Evolutionary conservation across 495 filamentous ascomycete genomes (phyloP).

Genomic region (Hypoxylon crocopeplum): DNA sequence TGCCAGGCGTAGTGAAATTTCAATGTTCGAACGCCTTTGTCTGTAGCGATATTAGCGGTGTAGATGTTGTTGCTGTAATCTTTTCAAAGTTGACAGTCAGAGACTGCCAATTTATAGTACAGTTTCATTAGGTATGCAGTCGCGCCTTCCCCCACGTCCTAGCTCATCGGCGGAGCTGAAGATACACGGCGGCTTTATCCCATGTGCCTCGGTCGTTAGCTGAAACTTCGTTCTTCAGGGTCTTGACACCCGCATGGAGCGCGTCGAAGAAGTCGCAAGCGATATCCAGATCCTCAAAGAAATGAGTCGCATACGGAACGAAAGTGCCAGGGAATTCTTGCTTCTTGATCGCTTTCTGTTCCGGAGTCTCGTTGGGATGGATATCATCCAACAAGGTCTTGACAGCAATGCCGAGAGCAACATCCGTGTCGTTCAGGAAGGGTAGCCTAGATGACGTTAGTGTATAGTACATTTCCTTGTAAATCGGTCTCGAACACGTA

Average conservation of each 20-base stretch:
- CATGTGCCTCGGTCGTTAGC: conserved; percentile 64
- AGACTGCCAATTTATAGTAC: too few relatives aligned
- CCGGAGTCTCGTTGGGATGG: conserved; percentile 64
- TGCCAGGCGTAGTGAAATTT: too few relatives aligned
- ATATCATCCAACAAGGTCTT: conserved; percentile 92
- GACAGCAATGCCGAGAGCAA: conserved; percentile 85
- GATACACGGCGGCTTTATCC: conserved; percentile 70
- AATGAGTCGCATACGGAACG: conserved; percentile 76
- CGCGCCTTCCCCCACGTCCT: neutral
- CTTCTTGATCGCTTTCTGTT: conserved; percentile 66
- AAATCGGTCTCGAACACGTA: conserved; percentile 50
- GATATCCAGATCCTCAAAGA: conserved; percentile 76
- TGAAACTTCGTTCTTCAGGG: conserved; percentile 64
- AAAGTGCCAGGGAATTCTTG: conserved; percentile 66
- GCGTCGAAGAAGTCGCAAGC: conserved; percentile 87
- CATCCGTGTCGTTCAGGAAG: conserved; percentile 82
- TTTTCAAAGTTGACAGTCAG: too few relatives aligned
- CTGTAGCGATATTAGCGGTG: too few relatives aligned
- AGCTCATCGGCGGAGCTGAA: conserved; percentile 46
- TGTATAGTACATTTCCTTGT: conserved; percentile 1
- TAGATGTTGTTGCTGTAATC: too few relatives aligned
- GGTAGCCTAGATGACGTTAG: conserved; percentile 72
- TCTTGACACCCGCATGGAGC: conserved; percentile 73
- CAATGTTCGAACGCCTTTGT: too few relatives aligned
- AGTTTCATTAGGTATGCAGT: too few relatives aligned